These are phyloP conservation scores for Saksenaea vasiformis DNA, from an alignment of 371 early-diverging fungal genomes.

Conservation along the genomic window DNA sequence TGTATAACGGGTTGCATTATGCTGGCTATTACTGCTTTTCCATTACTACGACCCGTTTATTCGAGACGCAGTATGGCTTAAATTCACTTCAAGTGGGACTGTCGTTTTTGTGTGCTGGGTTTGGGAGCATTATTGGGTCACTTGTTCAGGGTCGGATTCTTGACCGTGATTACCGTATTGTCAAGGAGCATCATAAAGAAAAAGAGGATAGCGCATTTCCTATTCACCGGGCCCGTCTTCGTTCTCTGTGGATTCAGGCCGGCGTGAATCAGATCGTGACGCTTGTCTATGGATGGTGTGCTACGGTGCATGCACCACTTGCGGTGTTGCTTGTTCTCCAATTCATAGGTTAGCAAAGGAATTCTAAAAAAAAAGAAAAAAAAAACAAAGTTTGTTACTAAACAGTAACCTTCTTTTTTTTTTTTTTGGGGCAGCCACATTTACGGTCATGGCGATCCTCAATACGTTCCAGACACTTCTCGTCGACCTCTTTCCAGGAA, in stretches of 20 bases:
- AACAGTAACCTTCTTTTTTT: neutral
- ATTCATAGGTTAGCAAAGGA: constrained; percentile 15
- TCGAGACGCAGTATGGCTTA: constrained; percentile 12
- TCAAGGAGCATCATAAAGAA: constrained; percentile 4
- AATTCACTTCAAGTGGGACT: constrained; percentile 20
- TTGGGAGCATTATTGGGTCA: constrained; percentile 16
- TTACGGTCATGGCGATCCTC: constrained; percentile 27
- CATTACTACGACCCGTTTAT: constrained; percentile 9
- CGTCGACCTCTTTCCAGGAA: constrained; percentile 43
- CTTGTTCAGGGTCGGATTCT: constrained; percentile 9
- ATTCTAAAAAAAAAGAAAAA: neutral
- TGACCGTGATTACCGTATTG: constrained; percentile 10
- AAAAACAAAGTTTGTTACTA: neutral
- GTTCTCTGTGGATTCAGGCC: constrained; percentile 10
- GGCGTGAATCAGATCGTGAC: constrained; percentile 9
- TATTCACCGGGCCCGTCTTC: constrained; percentile 15
- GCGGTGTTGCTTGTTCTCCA: constrained; percentile 19
- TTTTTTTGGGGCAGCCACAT: constrained; percentile 17
- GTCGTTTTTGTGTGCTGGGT: constrained; percentile 14
- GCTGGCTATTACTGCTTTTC: constrained; percentile 13
- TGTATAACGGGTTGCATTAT: constrained; percentile 14
- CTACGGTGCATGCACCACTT: constrained; percentile 6
- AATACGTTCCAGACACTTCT: constrained; percentile 40
- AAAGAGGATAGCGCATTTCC: constrained; percentile 20
- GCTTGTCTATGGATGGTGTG: constrained; percentile 21